Evolutionary conservation across 1,139 yeast genomes (phyloP).

Genomic region (Zygosaccharomyces pseudobailii): DNA sequence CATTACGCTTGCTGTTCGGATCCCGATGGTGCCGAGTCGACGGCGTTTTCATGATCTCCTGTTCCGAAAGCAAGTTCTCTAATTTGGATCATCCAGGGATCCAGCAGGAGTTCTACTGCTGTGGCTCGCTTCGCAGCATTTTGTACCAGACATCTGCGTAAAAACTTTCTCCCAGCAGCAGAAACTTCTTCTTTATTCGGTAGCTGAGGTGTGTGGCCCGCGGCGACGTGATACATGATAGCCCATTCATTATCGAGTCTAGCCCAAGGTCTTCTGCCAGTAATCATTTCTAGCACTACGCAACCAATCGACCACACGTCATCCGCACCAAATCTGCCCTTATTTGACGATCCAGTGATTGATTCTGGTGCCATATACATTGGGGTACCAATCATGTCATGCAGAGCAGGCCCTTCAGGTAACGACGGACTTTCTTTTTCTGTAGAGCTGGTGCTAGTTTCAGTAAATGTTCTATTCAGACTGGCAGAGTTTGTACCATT

Average conservation of each 20-base stretch:
- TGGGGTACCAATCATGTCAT: conserved; percentile 85
- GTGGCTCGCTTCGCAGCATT: conserved; percentile 77
- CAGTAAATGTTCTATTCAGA: conserved; percentile 6
- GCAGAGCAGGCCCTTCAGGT: conserved; percentile 13
- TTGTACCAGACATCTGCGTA: conserved; percentile 72
- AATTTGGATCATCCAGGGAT: conserved; percentile 84
- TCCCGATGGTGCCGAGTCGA: not conserved
- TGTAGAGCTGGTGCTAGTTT: conserved; percentile 4
- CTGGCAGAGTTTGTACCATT: conserved; percentile 29
- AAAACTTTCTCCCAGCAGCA: conserved; percentile 63
- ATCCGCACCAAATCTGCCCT: conserved; percentile 62
- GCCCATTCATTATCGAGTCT: conserved; percentile 97
- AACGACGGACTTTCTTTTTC: conserved; percentile 9
- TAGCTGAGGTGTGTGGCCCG: conserved; percentile 84
- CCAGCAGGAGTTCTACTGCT: conserved; percentile 78
- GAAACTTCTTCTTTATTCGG: conserved; percentile 79
- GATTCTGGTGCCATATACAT: conserved; percentile 99
- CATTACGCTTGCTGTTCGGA: not conserved
- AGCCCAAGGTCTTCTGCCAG: conserved; percentile 84
- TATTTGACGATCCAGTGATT: conserved; percentile 67
- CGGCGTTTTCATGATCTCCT: conserved; percentile 11
- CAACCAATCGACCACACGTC: conserved; percentile 87
- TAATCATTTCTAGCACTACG: conserved; percentile 76
- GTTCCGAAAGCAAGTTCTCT: conserved; percentile 63
- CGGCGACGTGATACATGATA: conserved; percentile 96